Base-by-base conservation (phyloP, 441 rosid genomes). In the Melianthus villosus region DNA sequence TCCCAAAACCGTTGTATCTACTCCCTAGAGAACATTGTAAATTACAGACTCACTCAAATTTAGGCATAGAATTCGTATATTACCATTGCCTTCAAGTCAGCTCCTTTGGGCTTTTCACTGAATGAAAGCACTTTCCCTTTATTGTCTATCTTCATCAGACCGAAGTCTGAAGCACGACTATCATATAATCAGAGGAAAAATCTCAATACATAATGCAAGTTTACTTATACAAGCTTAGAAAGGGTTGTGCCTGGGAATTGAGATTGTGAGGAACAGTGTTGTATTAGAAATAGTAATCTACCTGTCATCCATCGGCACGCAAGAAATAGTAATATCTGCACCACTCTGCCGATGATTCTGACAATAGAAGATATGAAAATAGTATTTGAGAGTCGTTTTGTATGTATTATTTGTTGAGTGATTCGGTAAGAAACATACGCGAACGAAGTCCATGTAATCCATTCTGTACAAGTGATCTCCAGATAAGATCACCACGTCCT, bases 81-180 rank as follows among this genome's bases (percentile, higher is more conserved):
- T 67, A 79, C 97, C 94, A 78, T 87, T 50, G 75, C 82, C 62
- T 80, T 80, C 34, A 87, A 72, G 6, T 76, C 77, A 9, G 15
- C 36, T 52, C 91, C 95, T 70, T 32, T 87, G 13, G 97, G 95
- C 65, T 87, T 87, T 69, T 87, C 95, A 45, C 84, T 77, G 66
- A 87, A 87, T 5, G 77, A 77, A 30, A 77, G 55, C 42, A 87
- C 59, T 54, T 76, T 75, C 62, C 91, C 97, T 43, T 72, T 78
- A 23, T 69, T 69, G 75, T 87, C 79, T 35, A 83, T 83, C 82
- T 80, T 87, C 97, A 87, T 78, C 20, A 87, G 75, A 48, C 97
- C 95, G 42, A 87, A 87, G 54, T 80, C 91, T 46, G 97, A 80
- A 57, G 97, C 97, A 51, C 95, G 94, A 41, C 95, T 87, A 71